Conservation (phyloP, 208 protist species). For the Trypanosoma theileri region DNA sequence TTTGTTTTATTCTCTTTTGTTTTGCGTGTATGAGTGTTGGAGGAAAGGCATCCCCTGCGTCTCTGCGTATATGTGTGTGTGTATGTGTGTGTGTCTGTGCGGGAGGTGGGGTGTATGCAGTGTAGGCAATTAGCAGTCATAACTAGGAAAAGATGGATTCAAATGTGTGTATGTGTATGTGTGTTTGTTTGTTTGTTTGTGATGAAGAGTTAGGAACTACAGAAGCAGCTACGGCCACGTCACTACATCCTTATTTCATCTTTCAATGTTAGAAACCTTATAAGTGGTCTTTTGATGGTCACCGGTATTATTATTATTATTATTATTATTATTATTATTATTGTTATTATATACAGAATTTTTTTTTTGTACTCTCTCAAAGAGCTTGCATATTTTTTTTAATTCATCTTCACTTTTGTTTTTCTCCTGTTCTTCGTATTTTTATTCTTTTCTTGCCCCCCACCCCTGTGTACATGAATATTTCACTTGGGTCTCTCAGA, state of each 20-base stretch:
- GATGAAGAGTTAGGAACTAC: no score
- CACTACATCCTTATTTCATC: no score
- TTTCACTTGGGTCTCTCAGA: no score
- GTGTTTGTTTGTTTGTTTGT: neutral
- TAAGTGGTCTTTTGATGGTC: no score
- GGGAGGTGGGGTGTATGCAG: neutral
- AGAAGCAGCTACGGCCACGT: no score
- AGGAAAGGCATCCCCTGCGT: neutral
- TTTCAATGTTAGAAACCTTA: no score
- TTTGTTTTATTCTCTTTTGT: conserved; percentile 19
- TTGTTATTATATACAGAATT: neutral
- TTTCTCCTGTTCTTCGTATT: conserved; percentile 5
- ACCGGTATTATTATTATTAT: no score
- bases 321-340: no score
- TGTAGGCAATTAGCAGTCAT: conserved; percentile 11
- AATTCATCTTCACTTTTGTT: conserved; percentile 1
- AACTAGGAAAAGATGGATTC: conserved; percentile 2
- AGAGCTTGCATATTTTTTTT: conserved; percentile 3
- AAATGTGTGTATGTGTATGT: neutral
- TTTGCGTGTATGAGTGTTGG: neutral
- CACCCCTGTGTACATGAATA: no score
- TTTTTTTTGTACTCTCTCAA: neutral
- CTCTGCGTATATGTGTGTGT: no score
- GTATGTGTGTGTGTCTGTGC: no score
- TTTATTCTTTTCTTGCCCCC: neutral